These are phyloP conservation scores for Penicillium sp. DNA, from an alignment of 2,329 filamentous ascomycete genomes.

Conservation along the genomic window DNA sequence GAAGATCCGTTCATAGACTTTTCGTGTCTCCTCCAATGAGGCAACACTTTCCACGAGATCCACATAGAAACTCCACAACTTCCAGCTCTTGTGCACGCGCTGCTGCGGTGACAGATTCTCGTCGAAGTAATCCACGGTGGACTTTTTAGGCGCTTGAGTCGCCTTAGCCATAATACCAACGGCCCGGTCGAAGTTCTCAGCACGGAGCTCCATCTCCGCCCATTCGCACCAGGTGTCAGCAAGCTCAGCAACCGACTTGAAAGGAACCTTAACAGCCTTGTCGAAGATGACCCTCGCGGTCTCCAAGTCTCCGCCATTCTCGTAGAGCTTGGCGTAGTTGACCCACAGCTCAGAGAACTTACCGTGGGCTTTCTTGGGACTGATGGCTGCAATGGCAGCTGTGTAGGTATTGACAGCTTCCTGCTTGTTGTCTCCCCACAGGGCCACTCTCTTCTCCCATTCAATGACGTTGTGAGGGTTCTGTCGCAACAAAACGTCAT, in stretches of 20 bases:
- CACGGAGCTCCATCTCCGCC: constrained; percentile 95
- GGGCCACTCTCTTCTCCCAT: constrained; percentile 92
- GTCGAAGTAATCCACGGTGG: constrained; percentile 99
- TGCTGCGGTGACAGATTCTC: constrained; percentile 91
- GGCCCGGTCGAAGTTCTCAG: constrained; percentile 92
- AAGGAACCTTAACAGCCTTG: constrained; percentile 95
- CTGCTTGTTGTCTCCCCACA: constrained; percentile 89
- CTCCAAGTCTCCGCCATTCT: constrained; percentile 73
- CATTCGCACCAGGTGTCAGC: constrained; percentile 99
- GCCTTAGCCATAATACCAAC: constrained; percentile 96
- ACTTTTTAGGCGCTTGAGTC: constrained; percentile 91
- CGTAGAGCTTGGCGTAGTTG: constrained; percentile 96
- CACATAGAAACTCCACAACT: constrained; percentile 98
- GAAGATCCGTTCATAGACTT: constrained; percentile 95
- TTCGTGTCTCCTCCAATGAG: constrained; percentile 83
- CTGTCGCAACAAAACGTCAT: constrained; percentile 89
- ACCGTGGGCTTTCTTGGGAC: constrained; percentile 89
- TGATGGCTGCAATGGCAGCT: constrained; percentile 84
- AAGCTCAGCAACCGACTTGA: constrained; percentile 93
- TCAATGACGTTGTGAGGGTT: constrained; percentile 95
- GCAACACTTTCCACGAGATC: constrained; percentile 94
- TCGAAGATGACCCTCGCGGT: constrained; percentile 92
- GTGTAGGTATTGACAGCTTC: constrained; percentile 95
- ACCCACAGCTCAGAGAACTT: constrained; percentile 93
- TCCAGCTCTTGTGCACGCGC: constrained; percentile 98